Conservation (phyloP, 2,329 filamentous ascomycete species). For the Zymoseptoria brevis region DNA sequence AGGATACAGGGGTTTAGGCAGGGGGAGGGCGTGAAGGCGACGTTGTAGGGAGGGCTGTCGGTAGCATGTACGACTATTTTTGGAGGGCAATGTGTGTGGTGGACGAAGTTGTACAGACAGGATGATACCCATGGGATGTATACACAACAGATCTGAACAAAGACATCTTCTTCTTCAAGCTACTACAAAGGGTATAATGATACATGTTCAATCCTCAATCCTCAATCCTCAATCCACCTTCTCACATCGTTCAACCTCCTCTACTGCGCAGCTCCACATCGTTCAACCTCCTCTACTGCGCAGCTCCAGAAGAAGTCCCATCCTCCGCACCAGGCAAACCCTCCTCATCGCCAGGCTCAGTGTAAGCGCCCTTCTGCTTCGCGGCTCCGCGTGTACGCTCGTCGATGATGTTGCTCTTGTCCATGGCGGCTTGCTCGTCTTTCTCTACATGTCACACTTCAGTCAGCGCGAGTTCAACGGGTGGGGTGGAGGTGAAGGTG, state of each 20-base stretch:
- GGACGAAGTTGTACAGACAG: background rate
- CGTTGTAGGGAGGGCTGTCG: slow-evolving; percentile 8
- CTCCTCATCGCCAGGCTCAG: slow-evolving; percentile 47
- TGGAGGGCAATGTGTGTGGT: no score
- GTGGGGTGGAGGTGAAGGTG: background rate
- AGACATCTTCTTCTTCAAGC: background rate
- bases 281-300: slow-evolving; percentile 8
- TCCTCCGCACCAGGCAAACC: slow-evolving; percentile 24
- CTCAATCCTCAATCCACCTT: no score
- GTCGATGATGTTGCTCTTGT: slow-evolving; percentile 41
- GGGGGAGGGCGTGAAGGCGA: slow-evolving; percentile 28
- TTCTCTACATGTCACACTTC: slow-evolving; percentile 25
- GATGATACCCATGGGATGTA: background rate
- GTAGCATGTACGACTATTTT: background rate
- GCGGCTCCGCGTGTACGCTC: slow-evolving; percentile 41
- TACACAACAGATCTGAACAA: background rate
- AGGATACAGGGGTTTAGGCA: slow-evolving; percentile 26
- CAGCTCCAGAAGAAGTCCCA: slow-evolving; percentile 13
- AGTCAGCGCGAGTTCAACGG: no score
- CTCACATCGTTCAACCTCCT: no score
- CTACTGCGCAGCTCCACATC: no score
- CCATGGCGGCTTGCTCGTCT: slow-evolving; percentile 44
- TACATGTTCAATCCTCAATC: background rate
- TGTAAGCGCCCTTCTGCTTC: slow-evolving; percentile 38
- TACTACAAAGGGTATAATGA: background rate